phyloP scores from a whole-genome alignment of 2,329 filamentous ascomycete species.

The Aureobasidium lini region DNA sequence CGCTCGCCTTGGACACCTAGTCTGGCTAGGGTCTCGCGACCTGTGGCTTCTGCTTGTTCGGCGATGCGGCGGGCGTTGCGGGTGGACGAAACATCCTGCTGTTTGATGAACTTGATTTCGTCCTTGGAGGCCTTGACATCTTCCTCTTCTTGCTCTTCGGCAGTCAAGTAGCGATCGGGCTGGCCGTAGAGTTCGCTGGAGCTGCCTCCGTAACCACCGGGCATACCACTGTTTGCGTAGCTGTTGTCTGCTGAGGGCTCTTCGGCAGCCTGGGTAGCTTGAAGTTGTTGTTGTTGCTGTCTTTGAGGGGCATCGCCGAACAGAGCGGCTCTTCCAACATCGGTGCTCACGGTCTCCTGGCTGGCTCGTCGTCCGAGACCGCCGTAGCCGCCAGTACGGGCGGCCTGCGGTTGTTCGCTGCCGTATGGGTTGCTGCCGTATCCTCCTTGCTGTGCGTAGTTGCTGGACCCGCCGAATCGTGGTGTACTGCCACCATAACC shows the following conservation, averaged over 20 bases:
- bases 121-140: slow-evolving; percentile 65
- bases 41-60: slow-evolving; percentile 62
- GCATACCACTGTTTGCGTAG: slow-evolving; percentile 18
- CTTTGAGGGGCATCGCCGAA: slow-evolving; percentile 53
- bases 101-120: slow-evolving; percentile 68
- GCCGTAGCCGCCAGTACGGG: slow-evolving; percentile 46
- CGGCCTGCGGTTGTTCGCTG: slow-evolving; percentile 18
- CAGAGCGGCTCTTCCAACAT: slow-evolving; percentile 55
- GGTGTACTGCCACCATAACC: slow-evolving; percentile 34
- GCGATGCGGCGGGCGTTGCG: slow-evolving; percentile 62
- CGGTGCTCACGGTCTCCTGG: slow-evolving; percentile 43
- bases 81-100: slow-evolving; percentile 66
- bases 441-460: slow-evolving; percentile 37
- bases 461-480: slow-evolving; percentile 22
- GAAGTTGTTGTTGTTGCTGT: slow-evolving; percentile 34
- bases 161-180: slow-evolving; percentile 69
- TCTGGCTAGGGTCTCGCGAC: slow-evolving; percentile 62
- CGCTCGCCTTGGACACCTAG: slow-evolving; percentile 73
- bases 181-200: slow-evolving; percentile 40
- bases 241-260: slow-evolving; percentile 19
- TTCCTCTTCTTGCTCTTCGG: slow-evolving; percentile 69
- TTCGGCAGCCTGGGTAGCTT: slow-evolving; percentile 3
- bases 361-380: slow-evolving; percentile 45
- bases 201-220: slow-evolving; percentile 21
- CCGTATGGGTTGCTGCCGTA: slow-evolving; percentile 50